Conservation (phyloP, 2,329 filamentous ascomycete species). For the Calonectria leucothoes region DNA sequence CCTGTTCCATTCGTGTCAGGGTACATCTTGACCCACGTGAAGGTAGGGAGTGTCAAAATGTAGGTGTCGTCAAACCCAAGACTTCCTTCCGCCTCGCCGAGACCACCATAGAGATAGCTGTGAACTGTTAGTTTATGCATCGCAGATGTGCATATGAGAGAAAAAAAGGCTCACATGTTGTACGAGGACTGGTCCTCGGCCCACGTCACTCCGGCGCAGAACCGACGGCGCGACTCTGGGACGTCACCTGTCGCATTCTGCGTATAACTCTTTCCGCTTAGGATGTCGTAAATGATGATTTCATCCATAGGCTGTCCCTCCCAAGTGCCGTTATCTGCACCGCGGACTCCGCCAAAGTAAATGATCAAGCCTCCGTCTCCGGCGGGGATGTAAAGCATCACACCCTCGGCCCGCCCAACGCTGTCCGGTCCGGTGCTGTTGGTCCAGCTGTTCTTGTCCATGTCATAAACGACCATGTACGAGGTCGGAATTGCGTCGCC, state of each 20-base stretch:
- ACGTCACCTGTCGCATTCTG: slow-evolving; percentile 66
- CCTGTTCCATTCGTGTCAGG: slow-evolving; percentile 54
- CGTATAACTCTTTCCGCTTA: slow-evolving; percentile 67
- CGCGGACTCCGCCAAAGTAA: slow-evolving; percentile 71
- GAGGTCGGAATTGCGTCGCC: slow-evolving; percentile 58
- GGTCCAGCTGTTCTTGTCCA: slow-evolving; percentile 61
- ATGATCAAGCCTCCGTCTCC: slow-evolving; percentile 70
- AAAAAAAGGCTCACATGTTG: slow-evolving; percentile 66
- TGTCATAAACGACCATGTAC: slow-evolving; percentile 67
- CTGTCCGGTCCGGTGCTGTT: slow-evolving; percentile 66
- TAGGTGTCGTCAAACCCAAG: slow-evolving; percentile 70
- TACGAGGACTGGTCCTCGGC: slow-evolving; percentile 69
- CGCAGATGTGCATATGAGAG: rapidly evolving
- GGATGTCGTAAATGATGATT: slow-evolving; percentile 70
- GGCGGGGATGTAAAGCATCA: slow-evolving; percentile 69
- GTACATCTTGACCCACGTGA: slow-evolving; percentile 70
- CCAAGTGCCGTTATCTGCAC: slow-evolving; percentile 60
- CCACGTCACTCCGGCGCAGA: slow-evolving; percentile 72
- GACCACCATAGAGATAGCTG: slow-evolving; percentile 72
- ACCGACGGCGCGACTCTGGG: slow-evolving; percentile 64
- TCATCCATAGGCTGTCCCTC: slow-evolving; percentile 58
- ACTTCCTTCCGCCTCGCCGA: slow-evolving; percentile 57
- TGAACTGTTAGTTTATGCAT: slow-evolving; percentile 1
- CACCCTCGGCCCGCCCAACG: slow-evolving; percentile 68
- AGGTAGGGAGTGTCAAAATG: slow-evolving; percentile 69